These are phyloP conservation scores for Leccinellum albellum DNA, from an alignment of 768 basidiomycete species.

Conservation along the genomic window DNA sequence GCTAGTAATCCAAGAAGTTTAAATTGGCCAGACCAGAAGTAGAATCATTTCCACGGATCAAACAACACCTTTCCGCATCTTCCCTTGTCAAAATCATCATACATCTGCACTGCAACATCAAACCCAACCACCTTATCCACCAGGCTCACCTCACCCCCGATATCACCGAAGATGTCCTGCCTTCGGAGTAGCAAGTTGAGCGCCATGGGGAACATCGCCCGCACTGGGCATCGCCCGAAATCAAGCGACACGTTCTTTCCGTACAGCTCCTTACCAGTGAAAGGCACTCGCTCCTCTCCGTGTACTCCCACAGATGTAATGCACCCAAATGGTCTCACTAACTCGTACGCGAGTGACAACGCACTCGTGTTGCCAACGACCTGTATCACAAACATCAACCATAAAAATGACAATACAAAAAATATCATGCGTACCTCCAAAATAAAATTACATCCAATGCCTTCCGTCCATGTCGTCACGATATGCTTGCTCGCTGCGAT, in stretches of 20 bases:
- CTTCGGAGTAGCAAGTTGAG: slow-evolving; percentile 64
- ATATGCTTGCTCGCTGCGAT: slow-evolving; percentile 50
- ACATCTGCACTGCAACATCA: slow-evolving; percentile 52
- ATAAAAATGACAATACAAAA: neutral
- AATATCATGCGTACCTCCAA: slow-evolving; percentile 50
- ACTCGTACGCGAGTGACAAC: slow-evolving; percentile 58
- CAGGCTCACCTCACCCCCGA: slow-evolving; percentile 58
- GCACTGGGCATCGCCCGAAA: slow-evolving; percentile 79
- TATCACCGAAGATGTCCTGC: slow-evolving; percentile 71
- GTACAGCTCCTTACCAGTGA: slow-evolving; percentile 56
- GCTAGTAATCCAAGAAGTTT: neutral
- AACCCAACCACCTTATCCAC: slow-evolving; percentile 67
- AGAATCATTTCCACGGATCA: slow-evolving; percentile 56
- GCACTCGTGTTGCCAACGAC: slow-evolving; percentile 69
- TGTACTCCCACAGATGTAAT: slow-evolving; percentile 77
- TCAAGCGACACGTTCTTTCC: slow-evolving; percentile 77
- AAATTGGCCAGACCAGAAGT: neutral
- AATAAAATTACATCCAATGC: slow-evolving; percentile 59
- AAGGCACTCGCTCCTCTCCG: slow-evolving; percentile 49
- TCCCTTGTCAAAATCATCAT: slow-evolving; percentile 67
- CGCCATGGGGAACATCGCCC: slow-evolving; percentile 71
- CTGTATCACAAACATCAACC: slow-evolving; percentile 31
- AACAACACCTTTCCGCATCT: slow-evolving; percentile 74
- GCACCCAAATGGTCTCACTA: slow-evolving; percentile 73
- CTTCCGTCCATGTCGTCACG: slow-evolving; percentile 50